A percentile compares a stretch with the other conserved stretches of the same genome.
phyloP scores from a whole-genome alignment of 169 alveolate species.

The Plasmodium ovale region DNA sequence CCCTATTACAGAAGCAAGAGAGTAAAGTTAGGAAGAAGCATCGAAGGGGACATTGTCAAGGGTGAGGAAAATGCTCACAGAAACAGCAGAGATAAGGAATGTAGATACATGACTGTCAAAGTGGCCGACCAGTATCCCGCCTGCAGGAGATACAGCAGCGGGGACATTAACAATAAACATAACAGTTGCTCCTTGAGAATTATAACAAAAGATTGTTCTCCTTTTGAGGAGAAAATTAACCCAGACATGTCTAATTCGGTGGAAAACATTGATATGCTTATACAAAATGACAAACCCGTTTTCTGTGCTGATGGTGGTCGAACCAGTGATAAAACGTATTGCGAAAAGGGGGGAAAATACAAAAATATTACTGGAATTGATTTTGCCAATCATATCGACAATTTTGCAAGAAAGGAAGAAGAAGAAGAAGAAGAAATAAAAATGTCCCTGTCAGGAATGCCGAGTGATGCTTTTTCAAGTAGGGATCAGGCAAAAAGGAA shows the following conservation, averaged over 20 bases:
- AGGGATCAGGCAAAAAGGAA: not conserved
- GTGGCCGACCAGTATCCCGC: too few species aligned
- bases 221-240: not conserved
- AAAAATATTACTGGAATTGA: too few species aligned
- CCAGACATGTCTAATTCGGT: conserved; percentile 11
- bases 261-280: not conserved
- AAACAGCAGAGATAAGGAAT: not conserved
- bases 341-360: too few species aligned
- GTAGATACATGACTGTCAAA: too few species aligned
- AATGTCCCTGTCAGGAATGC: not conserved
- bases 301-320: not conserved
- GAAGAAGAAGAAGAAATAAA: too few species aligned
- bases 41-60: too few species aligned
- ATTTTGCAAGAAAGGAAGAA: not conserved
- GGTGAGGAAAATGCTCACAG: not conserved
- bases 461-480: not conserved
- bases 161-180: conserved; percentile 7
- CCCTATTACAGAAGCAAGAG: not conserved
- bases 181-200: conserved; percentile 23
- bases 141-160: too few species aligned
- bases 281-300: not conserved
- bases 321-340: not conserved
- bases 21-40: not conserved
- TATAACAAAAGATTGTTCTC: not conserved
- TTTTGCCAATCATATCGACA: too few species aligned